phyloP scores from a whole-genome alignment of 2,329 filamentous ascomycete species.

The Seiridium cupressi region DNA sequence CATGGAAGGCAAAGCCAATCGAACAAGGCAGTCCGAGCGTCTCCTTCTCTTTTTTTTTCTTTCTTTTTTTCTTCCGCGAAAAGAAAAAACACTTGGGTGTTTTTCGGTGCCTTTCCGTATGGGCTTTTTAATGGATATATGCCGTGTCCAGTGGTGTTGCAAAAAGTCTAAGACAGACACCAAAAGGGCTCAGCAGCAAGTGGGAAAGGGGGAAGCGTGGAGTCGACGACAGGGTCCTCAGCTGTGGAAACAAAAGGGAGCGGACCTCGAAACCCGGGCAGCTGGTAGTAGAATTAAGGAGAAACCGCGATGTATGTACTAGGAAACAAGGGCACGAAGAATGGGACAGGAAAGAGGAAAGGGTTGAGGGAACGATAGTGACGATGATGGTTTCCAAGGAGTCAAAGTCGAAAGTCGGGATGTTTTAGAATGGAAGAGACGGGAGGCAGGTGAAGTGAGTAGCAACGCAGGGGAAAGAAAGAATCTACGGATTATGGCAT shows the following conservation, averaged over 20 bases:
- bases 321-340: slow-evolving; percentile 8
- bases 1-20: slow-evolving; percentile 3
- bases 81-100: background rate
- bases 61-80: slow-evolving; percentile 3
- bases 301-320: slow-evolving; percentile 9
- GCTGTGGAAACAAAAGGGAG: slow-evolving; percentile 9
- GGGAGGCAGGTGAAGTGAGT: background rate
- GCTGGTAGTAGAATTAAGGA: slow-evolving; percentile 6
- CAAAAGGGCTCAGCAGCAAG: background rate
- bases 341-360: slow-evolving; percentile 7
- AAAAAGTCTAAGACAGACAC: slow-evolving; percentile 3
- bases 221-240: slow-evolving; percentile 6
- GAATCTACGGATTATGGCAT: background rate
- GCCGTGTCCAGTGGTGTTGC: background rate
- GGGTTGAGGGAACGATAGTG: slow-evolving; percentile 8
- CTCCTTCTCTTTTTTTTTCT: background rate
- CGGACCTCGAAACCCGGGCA: background rate
- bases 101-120: background rate
- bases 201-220: slow-evolving; percentile 3
- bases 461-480: background rate
- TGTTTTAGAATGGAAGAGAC: slow-evolving; percentile 9
- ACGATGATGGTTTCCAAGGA: slow-evolving; percentile 7
- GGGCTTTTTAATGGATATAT: background rate
- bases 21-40: slow-evolving; percentile 2
- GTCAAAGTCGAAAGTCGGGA: slow-evolving; percentile 1